A percentile compares a stretch with the other conserved stretches of the same genome.
These are phyloP conservation scores for Leptographium wingfieldii DNA, from an alignment of 2,329 filamentous ascomycete species.

Conservation along the genomic window DNA sequence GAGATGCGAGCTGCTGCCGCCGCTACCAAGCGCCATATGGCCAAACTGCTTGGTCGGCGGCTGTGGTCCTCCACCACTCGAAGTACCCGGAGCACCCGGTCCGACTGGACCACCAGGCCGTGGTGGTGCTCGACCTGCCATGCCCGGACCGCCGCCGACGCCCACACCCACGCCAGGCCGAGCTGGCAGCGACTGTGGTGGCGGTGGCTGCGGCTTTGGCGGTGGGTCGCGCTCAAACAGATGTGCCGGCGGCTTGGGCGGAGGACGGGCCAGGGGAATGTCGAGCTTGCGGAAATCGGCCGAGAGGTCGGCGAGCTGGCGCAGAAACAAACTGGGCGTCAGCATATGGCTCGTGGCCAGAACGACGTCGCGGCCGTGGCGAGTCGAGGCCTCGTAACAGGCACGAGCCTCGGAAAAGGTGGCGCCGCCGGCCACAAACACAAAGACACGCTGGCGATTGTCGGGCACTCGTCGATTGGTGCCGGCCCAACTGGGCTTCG, in stretches of 20 bases:
- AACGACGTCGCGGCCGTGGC: conserved; percentile 69
- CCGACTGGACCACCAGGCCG: conserved; percentile 7
- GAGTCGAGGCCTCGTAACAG: conserved; percentile 74
- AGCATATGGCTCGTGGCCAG: conserved; percentile 88
- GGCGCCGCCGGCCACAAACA: conserved; percentile 91
- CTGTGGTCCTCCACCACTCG: conserved; percentile 20
- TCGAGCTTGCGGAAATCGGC: conserved; percentile 63
- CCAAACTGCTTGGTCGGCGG: conserved; percentile 44
- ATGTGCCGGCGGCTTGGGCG: conserved; percentile 72
- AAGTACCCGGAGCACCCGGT: conserved; percentile 13
- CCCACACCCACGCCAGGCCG: conserved; percentile 16
- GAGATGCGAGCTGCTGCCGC: conserved; percentile 10
- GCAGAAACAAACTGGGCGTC: conserved; percentile 68
- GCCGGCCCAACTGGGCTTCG: conserved; percentile 91
- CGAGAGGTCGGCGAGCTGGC: conserved; percentile 70
- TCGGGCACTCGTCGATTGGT: conserved; percentile 62
- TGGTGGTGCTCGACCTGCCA: background rate
- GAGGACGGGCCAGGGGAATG: conserved; percentile 68
- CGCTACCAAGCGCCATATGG: conserved; percentile 35
- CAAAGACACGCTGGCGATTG: conserved; percentile 78
- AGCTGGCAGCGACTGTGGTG: background rate
- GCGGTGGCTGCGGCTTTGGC: conserved; percentile 16
- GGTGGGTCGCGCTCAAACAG: conserved; percentile 63
- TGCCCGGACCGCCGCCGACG: conserved; percentile 15
- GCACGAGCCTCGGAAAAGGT: conserved; percentile 82